phyloP scores from a whole-genome alignment of 257 asterid species.

The Linaria vulgaris region DNA sequence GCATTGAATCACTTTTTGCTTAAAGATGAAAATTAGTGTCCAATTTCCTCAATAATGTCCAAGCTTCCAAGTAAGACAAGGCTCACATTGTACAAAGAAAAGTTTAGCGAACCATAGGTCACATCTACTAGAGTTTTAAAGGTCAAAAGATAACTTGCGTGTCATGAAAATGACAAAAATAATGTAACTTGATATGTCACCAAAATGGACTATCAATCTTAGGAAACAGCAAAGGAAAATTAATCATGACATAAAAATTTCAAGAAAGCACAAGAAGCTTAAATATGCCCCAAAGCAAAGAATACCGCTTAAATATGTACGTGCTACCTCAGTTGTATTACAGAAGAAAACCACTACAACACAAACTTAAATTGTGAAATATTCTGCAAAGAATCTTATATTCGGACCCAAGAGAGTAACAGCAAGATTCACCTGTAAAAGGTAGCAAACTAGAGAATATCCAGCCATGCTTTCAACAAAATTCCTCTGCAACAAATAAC shows the following conservation, averaged over 20 bases:
- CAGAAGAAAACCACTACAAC: slow-evolving; percentile 4
- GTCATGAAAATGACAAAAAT: too few species aligned
- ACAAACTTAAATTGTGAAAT: slow-evolving; percentile 7
- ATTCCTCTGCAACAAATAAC: slow-evolving; percentile 57
- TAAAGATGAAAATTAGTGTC: slow-evolving; percentile 3
- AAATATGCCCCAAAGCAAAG: background rate
- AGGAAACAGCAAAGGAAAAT: background rate
- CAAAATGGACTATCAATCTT: background rate
- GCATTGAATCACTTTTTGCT: too few species aligned
- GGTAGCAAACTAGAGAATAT: slow-evolving; percentile 95
- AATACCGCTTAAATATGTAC: too few species aligned
- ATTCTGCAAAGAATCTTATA: slow-evolving; percentile 4
- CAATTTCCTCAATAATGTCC: slow-evolving; percentile 2
- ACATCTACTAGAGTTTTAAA: too few species aligned
- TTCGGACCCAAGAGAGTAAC: slow-evolving; percentile 18
- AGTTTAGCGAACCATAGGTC: too few species aligned
- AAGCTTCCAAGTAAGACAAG: background rate
- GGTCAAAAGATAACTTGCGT: too few species aligned
- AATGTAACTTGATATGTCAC: too few species aligned
- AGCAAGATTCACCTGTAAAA: slow-evolving; percentile 63
- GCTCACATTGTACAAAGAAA: too few species aligned
- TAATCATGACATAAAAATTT: background rate
- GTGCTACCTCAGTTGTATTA: slow-evolving; percentile 6
- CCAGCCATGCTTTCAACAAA: slow-evolving; percentile 99
- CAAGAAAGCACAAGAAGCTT: slow-evolving; percentile 16